These are phyloP conservation scores for Exophiala dermatitidis DNA, from an alignment of 2,329 filamentous ascomycete genomes.

Conservation along the genomic window DNA sequence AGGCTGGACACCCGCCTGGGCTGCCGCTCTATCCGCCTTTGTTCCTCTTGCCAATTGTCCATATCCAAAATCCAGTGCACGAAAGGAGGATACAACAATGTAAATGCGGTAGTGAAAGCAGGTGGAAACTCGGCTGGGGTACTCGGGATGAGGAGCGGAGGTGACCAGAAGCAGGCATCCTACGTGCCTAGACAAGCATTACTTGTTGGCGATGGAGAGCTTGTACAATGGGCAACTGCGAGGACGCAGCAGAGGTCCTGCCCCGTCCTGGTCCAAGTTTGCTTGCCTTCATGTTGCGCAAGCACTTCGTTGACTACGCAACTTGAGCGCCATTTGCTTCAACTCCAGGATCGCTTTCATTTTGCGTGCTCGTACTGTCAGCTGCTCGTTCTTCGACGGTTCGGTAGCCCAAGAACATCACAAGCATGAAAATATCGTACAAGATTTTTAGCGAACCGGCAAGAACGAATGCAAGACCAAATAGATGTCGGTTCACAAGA, in stretches of 20 bases:
- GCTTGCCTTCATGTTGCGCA: not conserved
- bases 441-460: conserved; percentile 48
- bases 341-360: not conserved
- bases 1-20: not conserved
- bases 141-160: not conserved
- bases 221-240: no score
- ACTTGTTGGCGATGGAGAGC: no score
- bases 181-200: no score
- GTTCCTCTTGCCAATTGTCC: not conserved
- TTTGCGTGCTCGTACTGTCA: not conserved
- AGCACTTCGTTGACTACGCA: not conserved
- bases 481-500: conserved; percentile 47
- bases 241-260: no score
- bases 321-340: not conserved
- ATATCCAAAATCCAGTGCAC: not conserved
- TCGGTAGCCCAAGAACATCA: conserved; percentile 14
- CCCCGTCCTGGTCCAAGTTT: not conserved
- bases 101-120: not conserved
- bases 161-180: no score
- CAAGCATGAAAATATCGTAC: conserved; percentile 48
- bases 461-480: conserved; percentile 56
- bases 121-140: not conserved
- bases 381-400: conserved; percentile 17
- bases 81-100: not conserved
- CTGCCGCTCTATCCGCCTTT: not conserved